Evolutionary conservation across 352 stramenopile genomes (phyloP), one percentile per base, ranked within the genome.

Genomic region (Globisporangium irregulare): DNA sequence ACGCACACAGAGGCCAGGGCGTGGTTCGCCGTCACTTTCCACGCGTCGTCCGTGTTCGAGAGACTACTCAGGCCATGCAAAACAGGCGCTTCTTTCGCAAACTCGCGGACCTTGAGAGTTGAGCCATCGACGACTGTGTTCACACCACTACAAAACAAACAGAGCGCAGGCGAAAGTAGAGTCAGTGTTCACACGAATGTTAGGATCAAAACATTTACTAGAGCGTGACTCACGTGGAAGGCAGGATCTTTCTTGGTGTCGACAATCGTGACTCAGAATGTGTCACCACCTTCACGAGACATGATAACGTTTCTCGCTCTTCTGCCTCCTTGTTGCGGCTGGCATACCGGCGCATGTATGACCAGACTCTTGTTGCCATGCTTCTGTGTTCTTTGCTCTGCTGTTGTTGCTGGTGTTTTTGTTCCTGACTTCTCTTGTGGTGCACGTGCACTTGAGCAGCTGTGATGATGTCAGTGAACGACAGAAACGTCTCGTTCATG

Each of bases 21-120:
- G 55, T 85, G 75, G 62, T 87, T 79, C 8, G 79, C 79, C 14
- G 81, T 86, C 25, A 81, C 57, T 55, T 67, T 68, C 83, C 83
- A 91, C n/a, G 83, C 79, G 9, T 77, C 71, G 6, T 81, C 70
- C 32, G 68, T 58, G 8, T 74, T 82, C 9, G 68, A 65, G n/a
- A 50, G 15, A 12, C 55, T 25, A 20, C 55, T 10, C 69, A 75
- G 20, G 72, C 64, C 8, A 12, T 68, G 34, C 36, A 59, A 22
- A 25, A 34, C 7, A n/a, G 8, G 22, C 22, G 1, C 41, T 38
- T 18, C 22, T 36, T 20, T 22, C 27, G 14, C 53, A 20, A 24
- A 4, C 5, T 41, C 53, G 27, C 25, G 15, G 20, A 6, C 4
- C 27, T 59, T 38, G 25, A 27, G 8, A 27, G 1, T 27, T 54